Evolutionary conservation across 805 yeast species (phyloP).

Genomic region (Candida ortonii): DNA sequence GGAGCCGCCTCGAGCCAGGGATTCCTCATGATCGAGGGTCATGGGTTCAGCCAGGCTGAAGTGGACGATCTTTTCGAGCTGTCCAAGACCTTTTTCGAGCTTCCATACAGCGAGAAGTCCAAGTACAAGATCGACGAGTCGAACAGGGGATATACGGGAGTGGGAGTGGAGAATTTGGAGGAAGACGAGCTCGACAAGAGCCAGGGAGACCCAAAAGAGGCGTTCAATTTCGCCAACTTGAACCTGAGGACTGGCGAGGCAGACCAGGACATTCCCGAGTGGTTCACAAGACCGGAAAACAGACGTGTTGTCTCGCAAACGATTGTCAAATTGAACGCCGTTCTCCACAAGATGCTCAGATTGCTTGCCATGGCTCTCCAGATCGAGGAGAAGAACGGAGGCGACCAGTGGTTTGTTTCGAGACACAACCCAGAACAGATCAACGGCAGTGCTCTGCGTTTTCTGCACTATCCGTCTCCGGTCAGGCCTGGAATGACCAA

Average conservation of each 20-base stretch:
- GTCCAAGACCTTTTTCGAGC: conserved; percentile 30
- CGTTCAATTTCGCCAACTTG: conserved; percentile 62
- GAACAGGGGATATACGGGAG: conserved; percentile 43
- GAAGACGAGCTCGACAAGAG: conserved; percentile 33
- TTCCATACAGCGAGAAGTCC: conserved; percentile 50
- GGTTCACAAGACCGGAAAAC: conserved; percentile 45
- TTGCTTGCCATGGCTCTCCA: conserved; percentile 61
- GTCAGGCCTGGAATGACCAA: conserved; percentile 39
- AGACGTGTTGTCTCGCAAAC: conserved; percentile 39
- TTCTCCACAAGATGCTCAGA: conserved; percentile 48
- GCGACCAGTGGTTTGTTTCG: conserved; percentile 58
- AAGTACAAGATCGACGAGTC: conserved; percentile 48
- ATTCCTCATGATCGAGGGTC: conserved; percentile 50
- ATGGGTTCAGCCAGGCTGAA: conserved; percentile 42
- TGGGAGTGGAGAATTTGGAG: conserved; percentile 44
- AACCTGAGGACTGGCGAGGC: conserved; percentile 48
- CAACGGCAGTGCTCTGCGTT: conserved; percentile 66
- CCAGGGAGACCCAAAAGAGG: conserved; percentile 50
- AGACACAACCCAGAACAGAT: conserved; percentile 50
- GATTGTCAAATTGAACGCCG: conserved; percentile 44
- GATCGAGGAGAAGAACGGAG: conserved; percentile 53
- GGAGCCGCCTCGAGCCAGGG: conserved; percentile 51
- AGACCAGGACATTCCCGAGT: conserved; percentile 46
- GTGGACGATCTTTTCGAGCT: conserved; percentile 34
- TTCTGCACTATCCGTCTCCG: conserved; percentile 69